phyloP scores from a whole-genome alignment of 1,284 basidiomycete genomes.

The Tilletia walkeri region DNA sequence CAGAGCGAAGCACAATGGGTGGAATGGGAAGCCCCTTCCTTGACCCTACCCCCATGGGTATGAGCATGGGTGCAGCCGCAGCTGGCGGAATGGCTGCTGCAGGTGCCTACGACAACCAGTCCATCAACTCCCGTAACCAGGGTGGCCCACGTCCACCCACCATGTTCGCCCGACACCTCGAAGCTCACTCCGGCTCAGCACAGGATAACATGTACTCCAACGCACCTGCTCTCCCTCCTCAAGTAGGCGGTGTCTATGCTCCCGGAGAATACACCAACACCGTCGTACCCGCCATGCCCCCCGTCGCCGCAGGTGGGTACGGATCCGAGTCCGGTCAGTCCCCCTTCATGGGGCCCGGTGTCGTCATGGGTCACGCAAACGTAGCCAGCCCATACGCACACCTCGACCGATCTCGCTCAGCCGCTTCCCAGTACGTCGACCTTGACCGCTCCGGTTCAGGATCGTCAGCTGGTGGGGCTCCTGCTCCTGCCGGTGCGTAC shows the following conservation, averaged over 20 bases:
- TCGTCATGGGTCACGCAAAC: constrained; percentile 31
- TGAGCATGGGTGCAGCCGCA: constrained; percentile 28
- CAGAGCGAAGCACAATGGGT: constrained; percentile 30
- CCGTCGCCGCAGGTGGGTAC: constrained; percentile 42
- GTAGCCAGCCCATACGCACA: constrained; percentile 49
- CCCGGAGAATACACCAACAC: constrained; percentile 23
- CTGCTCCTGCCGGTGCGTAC: constrained; percentile 19
- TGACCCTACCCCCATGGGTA: constrained; percentile 10
- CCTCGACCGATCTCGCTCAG: constrained; percentile 35
- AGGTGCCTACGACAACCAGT: constrained; percentile 15
- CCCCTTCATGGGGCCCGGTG: constrained; percentile 36
- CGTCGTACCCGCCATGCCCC: constrained; percentile 40
- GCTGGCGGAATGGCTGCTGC: constrained; percentile 38
- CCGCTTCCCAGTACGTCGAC: constrained; percentile 14
- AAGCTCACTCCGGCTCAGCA: constrained; percentile 24
- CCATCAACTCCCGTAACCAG: constrained; percentile 35
- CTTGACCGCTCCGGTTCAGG: constrained; percentile 27
- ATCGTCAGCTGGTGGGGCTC: constrained; percentile 20
- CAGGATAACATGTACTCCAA: no score
- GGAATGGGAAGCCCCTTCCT: constrained; percentile 22
- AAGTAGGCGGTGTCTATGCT: constrained; percentile 40
- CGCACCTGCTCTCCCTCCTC: constrained; percentile 22
- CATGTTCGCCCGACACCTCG: constrained; percentile 53
- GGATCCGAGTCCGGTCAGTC: constrained; percentile 32
- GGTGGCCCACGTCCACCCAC: constrained; percentile 55